phyloP scores from a whole-genome alignment of 257 asterid genomes.

The Salvia splendens region DNA sequence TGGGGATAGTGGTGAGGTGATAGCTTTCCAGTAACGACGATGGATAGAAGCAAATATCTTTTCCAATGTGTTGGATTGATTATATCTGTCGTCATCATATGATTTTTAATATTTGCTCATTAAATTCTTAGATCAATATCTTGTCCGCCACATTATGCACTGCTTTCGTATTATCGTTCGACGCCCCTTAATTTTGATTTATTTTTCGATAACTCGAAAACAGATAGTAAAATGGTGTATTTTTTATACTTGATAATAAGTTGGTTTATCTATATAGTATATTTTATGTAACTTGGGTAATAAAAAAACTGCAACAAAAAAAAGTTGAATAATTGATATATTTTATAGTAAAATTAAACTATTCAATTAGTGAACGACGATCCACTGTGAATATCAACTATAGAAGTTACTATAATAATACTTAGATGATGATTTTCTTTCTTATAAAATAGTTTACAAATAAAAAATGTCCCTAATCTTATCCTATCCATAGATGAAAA shows the following conservation, averaged over 20 bases:
- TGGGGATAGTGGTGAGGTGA: neutral
- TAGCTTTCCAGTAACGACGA: neutral
- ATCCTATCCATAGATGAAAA: neutral
- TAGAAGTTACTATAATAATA: no score
- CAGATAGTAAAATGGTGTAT: no score
- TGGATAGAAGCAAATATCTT: neutral
- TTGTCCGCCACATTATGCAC: neutral
- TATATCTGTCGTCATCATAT: conserved; percentile 10
- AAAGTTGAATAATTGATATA: no score
- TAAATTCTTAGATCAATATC: neutral
- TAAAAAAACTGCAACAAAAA: no score
- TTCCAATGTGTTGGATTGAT: neutral
- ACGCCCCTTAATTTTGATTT: neutral
- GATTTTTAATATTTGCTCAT: neutral
- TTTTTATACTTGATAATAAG: neutral
- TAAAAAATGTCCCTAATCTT: neutral
- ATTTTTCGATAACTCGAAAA: neutral
- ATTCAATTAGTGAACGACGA: no score
- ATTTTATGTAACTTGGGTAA: no score
- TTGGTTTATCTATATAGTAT: no score
- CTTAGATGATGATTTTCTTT: neutral
- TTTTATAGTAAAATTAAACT: no score
- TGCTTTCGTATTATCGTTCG: neutral
- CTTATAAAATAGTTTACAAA: neutral
- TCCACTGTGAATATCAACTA: no score